Evolutionary conservation across 1,139 yeast species (phyloP), one percentile per base, ranked within the genome.

Genomic region (Geotrichum fermentans): DNA sequence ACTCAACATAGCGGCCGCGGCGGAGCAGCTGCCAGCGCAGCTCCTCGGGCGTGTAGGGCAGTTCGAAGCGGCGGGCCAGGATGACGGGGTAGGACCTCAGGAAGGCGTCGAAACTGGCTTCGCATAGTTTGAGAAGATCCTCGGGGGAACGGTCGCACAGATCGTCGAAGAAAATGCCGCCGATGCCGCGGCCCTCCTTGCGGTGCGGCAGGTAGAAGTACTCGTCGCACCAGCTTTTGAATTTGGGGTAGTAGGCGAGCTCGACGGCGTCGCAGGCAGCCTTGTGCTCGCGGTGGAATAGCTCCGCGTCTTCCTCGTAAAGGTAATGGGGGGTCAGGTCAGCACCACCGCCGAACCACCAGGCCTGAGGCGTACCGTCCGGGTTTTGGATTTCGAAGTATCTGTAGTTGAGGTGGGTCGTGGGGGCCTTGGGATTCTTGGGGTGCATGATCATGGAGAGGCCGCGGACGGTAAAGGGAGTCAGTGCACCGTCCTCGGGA

Each of bases 311-410:
- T 59, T 89, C 97, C 56, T 83, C 94, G 65, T 88, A 87, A 60
- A 90, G 71, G 67, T 90, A 90, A 47, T 84, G 75, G 13, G 98
- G 98, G 8, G 98, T 92, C 69, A 92, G 75, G 68, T 92, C 98
- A 18, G 96, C 85, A 53, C 98, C 98, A 54, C 98, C 98, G 50
- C 98, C 98, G 71, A 92, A 92, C 98, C 98, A 92, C 97, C 97
- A 92, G 28, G 96, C 80, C 66, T 82, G 88, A 40, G 89, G 82
- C 52, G 87, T 75, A 7, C 88, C 90, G 56, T 90, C 89, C 1
- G 83, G 79, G 66, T 90, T 83, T 68, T 79, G 78, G 44, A 96
- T 89, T 69, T 92, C 98, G 64, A 92, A 92, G 69, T 92, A 92
- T 52, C 98, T 78, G 68, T 92, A 92, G 71, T 92, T 92, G 65